Evolutionary conservation across 148 eudicot genomes (phyloP).

Genomic region (Chenopodium formosanum): DNA sequence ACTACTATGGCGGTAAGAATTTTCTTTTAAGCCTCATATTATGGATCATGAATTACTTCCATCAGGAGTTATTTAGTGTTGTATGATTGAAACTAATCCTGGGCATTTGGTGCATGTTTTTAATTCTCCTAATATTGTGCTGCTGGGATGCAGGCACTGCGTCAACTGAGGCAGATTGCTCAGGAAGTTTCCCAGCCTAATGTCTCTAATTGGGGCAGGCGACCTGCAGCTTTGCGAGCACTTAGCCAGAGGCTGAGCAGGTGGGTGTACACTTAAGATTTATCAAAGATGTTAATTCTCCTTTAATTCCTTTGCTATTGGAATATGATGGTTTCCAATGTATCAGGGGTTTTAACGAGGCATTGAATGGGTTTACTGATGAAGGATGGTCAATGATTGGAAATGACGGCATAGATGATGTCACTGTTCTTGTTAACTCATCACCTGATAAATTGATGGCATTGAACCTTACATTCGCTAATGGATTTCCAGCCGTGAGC

Average conservation of each 20-base stretch:
- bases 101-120: background rate
- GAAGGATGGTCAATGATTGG: constrained; percentile 84
- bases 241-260: constrained; percentile 78
- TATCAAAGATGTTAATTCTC: background rate
- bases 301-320: background rate
- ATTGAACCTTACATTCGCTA: constrained; percentile 59
- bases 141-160: constrained; percentile 50
- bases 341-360: constrained; percentile 80
- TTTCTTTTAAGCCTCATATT: background rate
- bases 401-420: constrained; percentile 80
- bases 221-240: constrained; percentile 77
- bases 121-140: background rate
- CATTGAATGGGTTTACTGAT: constrained; percentile 75
- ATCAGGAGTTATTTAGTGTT: background rate
- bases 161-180: constrained; percentile 78
- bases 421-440: constrained; percentile 74
- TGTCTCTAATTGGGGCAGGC: constrained; percentile 62
- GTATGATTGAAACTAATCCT: background rate
- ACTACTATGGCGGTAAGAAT: constrained; percentile 65
- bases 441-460: constrained; percentile 76
- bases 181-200: constrained; percentile 71
- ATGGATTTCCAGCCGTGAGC: constrained; percentile 71
- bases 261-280: constrained; percentile 29
- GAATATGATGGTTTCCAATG: constrained; percentile 8
- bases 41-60: background rate